phyloP scores from a whole-genome alignment of 2,329 filamentous ascomycete species.

The Aspergillus quadricinctus region DNA sequence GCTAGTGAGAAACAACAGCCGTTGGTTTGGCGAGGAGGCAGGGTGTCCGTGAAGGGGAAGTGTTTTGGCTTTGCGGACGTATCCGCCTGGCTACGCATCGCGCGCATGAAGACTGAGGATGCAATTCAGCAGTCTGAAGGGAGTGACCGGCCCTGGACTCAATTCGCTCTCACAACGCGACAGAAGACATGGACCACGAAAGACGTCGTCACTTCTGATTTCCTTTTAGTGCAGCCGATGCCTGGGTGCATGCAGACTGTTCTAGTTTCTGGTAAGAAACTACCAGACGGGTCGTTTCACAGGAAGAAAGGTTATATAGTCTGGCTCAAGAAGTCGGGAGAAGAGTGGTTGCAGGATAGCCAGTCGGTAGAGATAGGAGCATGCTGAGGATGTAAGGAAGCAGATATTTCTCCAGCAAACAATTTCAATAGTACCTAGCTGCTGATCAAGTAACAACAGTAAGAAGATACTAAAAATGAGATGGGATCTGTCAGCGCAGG shows the following conservation, averaged over 20 bases:
- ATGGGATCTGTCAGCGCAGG: no score
- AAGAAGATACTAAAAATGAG: no score
- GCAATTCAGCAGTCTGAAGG: background rate
- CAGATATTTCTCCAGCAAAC: no score
- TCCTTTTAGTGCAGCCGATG: background rate
- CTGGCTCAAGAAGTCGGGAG: background rate
- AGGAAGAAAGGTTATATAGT: background rate
- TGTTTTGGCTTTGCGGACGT: background rate
- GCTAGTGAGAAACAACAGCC: background rate
- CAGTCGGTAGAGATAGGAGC: background rate
- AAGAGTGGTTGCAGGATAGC: background rate
- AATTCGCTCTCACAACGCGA: background rate
- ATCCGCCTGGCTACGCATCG: background rate
- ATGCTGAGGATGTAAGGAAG: no score
- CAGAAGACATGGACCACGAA: background rate
- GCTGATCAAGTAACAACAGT: no score
- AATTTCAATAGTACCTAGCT: no score
- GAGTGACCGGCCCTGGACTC: background rate
- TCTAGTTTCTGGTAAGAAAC: background rate
- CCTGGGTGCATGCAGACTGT: background rate
- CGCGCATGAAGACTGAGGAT: background rate
- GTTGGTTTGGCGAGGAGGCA: background rate
- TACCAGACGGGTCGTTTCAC: background rate
- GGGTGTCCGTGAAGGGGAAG: background rate
- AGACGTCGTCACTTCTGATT: background rate